A percentile compares a stretch with the other conserved stretches of the same genome.
Conservation (phyloP, 2,329 filamentous ascomycete species). For the Mycosphaerella sp. region DNA sequence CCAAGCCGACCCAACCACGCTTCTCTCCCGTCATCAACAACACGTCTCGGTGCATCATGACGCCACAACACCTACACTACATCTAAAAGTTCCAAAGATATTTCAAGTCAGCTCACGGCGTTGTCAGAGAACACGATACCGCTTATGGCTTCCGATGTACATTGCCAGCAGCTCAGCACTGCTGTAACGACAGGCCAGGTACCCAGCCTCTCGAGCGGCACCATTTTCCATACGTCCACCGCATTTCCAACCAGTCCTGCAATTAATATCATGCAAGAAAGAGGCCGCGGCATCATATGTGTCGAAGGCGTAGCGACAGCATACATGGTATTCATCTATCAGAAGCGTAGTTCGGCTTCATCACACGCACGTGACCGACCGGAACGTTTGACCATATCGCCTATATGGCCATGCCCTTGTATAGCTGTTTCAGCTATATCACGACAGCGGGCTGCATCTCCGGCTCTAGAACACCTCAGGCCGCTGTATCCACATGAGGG, state of each 20-base stretch:
- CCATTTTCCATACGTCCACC: too few relatives aligned
- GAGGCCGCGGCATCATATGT: too few relatives aligned
- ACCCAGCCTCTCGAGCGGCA: too few relatives aligned
- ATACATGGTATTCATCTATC: neutral
- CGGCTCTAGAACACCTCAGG: neutral
- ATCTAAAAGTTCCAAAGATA: neutral
- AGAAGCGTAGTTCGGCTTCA: neutral
- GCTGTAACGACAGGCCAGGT: too few relatives aligned
- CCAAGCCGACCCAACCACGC: too few relatives aligned
- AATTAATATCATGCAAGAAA: neutral
- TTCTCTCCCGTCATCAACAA: neutral
- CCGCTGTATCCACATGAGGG: neutral
- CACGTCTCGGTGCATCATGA: neutral
- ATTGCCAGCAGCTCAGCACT: too few relatives aligned
- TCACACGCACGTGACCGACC: neutral
- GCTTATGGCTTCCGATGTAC: too few relatives aligned
- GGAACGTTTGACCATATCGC: neutral
- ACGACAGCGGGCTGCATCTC: neutral
- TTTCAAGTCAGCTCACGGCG: neutral
- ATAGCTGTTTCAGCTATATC: slow-evolving; percentile 7
- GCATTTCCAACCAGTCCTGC: neutral
- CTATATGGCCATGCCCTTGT: neutral
- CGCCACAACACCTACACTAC: neutral
- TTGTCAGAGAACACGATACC: too few relatives aligned
- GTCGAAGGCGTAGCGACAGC: too few relatives aligned